These are phyloP conservation scores for Diaporthe nobilis DNA, from an alignment of 2,329 filamentous ascomycete species.

Conservation along the genomic window DNA sequence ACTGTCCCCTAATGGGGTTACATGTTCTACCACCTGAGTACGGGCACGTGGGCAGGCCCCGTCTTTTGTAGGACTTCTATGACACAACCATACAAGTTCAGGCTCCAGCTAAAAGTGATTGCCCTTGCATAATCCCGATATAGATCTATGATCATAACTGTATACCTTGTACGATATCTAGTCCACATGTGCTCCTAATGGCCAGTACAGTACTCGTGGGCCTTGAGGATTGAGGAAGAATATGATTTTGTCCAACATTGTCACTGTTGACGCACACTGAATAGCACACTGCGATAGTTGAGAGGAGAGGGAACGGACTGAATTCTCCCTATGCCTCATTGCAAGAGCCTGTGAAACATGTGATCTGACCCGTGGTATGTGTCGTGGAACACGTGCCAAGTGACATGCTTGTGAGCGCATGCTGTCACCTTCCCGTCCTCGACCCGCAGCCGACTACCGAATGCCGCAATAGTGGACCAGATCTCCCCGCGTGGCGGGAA, in stretches of 20 bases:
- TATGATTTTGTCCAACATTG: background rate
- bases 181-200: background rate
- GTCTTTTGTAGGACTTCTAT: background rate
- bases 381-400: background rate
- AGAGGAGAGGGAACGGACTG: background rate
- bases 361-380: background rate
- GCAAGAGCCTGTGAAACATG: background rate
- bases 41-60: background rate
- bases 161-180: background rate
- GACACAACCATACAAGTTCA: background rate
- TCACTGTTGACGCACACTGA: background rate
- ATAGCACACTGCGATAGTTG: no score
- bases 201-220: background rate
- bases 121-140: background rate
- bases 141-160: background rate
- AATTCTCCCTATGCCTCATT: background rate
- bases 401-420: background rate
- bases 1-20: background rate
- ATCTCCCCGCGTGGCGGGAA: background rate
- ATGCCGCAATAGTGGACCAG: constrained; percentile 6
- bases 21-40: background rate
- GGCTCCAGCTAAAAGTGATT: background rate
- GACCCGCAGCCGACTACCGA: constrained; percentile 21
- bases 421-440: background rate
- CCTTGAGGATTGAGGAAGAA: background rate